Percentiles rank a stretch among this genome's conserved stretches.
Conservation (phyloP, 2,329 filamentous ascomycete genomes). For the Colletotrichum cordylinicola region DNA sequence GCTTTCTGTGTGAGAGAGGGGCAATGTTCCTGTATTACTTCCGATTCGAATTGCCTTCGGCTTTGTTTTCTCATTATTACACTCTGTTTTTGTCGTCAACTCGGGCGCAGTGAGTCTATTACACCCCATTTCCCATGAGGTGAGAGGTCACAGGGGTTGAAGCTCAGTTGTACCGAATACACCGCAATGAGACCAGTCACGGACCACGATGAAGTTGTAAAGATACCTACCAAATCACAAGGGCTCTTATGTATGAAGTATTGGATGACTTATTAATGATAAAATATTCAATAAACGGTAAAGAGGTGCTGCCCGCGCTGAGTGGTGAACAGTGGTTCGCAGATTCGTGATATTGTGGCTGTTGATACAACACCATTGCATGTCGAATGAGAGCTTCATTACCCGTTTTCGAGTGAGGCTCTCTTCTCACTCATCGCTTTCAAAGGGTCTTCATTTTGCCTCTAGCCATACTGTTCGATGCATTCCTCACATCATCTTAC, state of each 20-base stretch:
- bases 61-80: background rate
- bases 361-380: background rate
- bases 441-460: background rate
- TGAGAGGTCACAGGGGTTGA: background rate
- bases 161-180: background rate
- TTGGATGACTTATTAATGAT: fast-evolving
- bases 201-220: background rate
- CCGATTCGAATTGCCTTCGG: background rate
- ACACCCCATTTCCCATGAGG: background rate
- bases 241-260: background rate
- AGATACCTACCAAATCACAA: background rate
- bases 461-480: background rate
- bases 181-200: background rate
- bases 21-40: background rate
- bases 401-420: background rate
- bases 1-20: background rate
- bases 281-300: fast-evolving
- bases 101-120: background rate
- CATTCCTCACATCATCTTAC: background rate
- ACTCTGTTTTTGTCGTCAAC: background rate
- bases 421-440: background rate
- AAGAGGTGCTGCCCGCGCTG: background rate
- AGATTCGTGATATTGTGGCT: background rate
- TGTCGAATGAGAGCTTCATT: background rate
- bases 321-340: background rate